Conservation (phyloP, 225 moss, liverwort and hornwort genomes). For the Ulota crispa region DNA sequence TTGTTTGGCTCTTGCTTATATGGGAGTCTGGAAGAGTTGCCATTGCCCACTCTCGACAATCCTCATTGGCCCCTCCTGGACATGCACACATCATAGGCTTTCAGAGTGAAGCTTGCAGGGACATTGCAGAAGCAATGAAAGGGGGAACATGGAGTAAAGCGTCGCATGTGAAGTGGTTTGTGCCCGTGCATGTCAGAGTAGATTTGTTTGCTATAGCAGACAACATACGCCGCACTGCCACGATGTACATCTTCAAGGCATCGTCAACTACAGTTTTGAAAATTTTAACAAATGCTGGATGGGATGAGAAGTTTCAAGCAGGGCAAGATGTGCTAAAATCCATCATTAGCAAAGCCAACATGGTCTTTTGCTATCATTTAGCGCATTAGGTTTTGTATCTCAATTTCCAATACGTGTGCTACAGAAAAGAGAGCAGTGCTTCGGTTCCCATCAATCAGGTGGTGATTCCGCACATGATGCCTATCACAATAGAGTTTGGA, state of each 20-base stretch:
- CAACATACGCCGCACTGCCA: background rate
- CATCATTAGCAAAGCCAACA: background rate
- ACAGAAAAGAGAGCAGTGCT: background rate
- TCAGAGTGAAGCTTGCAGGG: background rate
- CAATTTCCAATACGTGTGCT: background rate
- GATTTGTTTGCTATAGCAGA: background rate
- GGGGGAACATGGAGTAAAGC: background rate
- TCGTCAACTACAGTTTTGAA: background rate
- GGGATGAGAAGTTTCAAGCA: background rate
- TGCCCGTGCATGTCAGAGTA: background rate
- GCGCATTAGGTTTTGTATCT: background rate
- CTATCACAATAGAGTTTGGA: background rate
- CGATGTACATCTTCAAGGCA: background rate
- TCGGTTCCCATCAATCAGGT: background rate
- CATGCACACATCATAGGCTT: background rate
- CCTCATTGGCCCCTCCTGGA: background rate
- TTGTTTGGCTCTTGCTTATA: background rate
- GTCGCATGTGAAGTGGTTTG: no score
- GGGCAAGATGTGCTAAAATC: background rate
- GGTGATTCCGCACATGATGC: background rate
- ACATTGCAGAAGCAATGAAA: background rate
- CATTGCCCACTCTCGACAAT: background rate
- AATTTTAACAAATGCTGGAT: background rate
- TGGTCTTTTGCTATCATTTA: background rate
- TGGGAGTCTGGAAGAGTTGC: background rate